Evolutionary conservation across 257 asterid species (phyloP), one percentile per base, ranked within the genome.

Genomic region (Penstemon eatonii): DNA sequence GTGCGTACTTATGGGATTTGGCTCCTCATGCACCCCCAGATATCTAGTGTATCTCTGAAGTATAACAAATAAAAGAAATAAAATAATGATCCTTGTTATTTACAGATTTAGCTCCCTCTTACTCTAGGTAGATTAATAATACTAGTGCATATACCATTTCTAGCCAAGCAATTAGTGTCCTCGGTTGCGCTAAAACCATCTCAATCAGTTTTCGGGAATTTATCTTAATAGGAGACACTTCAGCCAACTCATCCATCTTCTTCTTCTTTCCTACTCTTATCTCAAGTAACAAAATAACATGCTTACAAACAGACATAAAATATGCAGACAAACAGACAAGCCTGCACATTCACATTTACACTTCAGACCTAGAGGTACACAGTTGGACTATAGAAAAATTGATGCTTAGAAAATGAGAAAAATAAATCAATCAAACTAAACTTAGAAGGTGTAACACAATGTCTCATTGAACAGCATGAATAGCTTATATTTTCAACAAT

Each of bases 21-120:
- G 49, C 43, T 13, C 39, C 11, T 59, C 42, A 13, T 63, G 15
- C 67, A 56, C 66, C 33, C n/a, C 46, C 49, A 37, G 44, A 63
- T 33, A 13, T 69, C 58, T 44, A 47, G 10, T 44, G 55, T 43
- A 74, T 36, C 69, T 53, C 43, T 15, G 47, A 42, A 54, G 54
- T 15, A 42, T 38, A 54, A 65, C 50, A 53, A 45, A 15, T 38
- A 64, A 53, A n/a, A 15, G 40, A 56, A 51, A 13, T 19, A 53
- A 67, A 46, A 37, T 0, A 8, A 33, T 39, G 6, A 39, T n/a
- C 38, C 51, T 13, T 2, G 57, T 59, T 60, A 66, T 36, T 41
- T 58, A 52, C 18, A 63, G 12, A 39, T 44, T 39, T 47, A 33
- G 56, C 40, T 43, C 47, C 19, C 57, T 12, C 33, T 52, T 12